phyloP scores from a whole-genome alignment of 805 yeast species.

The Danielia oregonensis region DNA sequence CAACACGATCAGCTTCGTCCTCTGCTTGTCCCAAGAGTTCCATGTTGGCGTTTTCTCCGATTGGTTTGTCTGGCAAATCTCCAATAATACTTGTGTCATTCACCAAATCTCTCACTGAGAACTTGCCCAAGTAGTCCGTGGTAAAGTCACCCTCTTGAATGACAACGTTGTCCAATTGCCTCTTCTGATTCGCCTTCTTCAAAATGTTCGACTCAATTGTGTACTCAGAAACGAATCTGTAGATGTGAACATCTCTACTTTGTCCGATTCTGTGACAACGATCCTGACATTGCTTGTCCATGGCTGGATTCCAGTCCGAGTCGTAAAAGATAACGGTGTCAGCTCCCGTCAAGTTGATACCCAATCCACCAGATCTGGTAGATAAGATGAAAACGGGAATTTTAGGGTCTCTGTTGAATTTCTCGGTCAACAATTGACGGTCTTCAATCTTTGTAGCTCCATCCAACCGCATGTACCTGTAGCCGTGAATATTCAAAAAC shows the following conservation, averaged over 20 bases:
- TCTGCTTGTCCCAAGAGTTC: conserved; percentile 85
- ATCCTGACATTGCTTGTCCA: conserved; percentile 99
- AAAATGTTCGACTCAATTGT: conserved; percentile 95
- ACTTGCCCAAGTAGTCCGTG: conserved; percentile 87
- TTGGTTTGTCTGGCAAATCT: conserved; percentile 40
- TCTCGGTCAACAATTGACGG: conserved; percentile 88
- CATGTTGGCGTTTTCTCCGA: conserved; percentile 37
- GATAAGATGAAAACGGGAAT: conserved; percentile 90
- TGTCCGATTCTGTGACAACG: conserved; percentile 99
- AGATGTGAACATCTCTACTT: conserved; percentile 95
- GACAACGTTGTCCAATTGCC: conserved; percentile 89
- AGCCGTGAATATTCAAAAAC: conserved; percentile 91
- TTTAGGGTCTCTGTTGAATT: conserved; percentile 81
- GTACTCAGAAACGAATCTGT: conserved; percentile 91
- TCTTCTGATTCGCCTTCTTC: conserved; percentile 90
- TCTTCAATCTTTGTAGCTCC: conserved; percentile 98
- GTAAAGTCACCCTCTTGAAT: conserved; percentile 98
- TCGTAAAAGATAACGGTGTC: conserved; percentile 98
- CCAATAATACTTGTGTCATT: conserved; percentile 51
- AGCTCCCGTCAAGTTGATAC: conserved; percentile 96
- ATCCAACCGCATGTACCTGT: conserved; percentile 89
- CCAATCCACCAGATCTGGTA: conserved; percentile 97
- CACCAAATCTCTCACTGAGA: conserved; percentile 80
- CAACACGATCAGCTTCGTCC: conserved; percentile 86
- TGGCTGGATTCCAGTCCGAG: conserved; percentile 99